phyloP scores from a whole-genome alignment of 2,329 filamentous ascomycete species.

The Beauveria australis region DNA sequence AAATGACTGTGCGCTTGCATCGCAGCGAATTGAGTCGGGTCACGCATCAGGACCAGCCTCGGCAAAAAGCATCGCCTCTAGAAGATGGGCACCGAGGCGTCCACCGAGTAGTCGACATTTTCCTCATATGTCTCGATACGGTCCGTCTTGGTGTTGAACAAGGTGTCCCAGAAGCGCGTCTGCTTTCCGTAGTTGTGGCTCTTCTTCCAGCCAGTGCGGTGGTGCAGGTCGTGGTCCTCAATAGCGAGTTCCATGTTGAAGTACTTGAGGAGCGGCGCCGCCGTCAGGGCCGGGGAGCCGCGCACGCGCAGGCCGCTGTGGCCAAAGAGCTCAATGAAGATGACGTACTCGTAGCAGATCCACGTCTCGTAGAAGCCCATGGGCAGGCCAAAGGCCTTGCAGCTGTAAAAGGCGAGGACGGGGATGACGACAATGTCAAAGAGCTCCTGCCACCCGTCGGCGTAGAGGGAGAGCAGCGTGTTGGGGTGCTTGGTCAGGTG shows the following conservation, averaged over 20 bases:
- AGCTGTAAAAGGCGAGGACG: conserved; percentile 26
- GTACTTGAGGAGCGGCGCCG: conserved; percentile 24
- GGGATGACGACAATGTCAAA: conserved; percentile 34
- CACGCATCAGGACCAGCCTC: neutral
- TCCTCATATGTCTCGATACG: conserved; percentile 26
- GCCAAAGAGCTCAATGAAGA: conserved; percentile 29
- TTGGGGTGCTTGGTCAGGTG: conserved; percentile 38
- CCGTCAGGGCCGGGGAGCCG: conserved; percentile 22
- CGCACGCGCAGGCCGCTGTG: conserved; percentile 30
- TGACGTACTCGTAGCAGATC: conserved; percentile 35
- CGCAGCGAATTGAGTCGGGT: neutral
- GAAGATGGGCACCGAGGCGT: conserved; percentile 21
- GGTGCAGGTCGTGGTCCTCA: conserved; percentile 34
- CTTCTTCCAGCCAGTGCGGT: conserved; percentile 28
- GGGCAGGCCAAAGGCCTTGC: conserved; percentile 27
- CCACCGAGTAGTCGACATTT: conserved; percentile 24
- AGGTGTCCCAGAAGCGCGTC: conserved; percentile 27
- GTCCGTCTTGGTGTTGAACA: conserved; percentile 28
- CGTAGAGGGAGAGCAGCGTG: conserved; percentile 31
- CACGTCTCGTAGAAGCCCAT: conserved; percentile 40
- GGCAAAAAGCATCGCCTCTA: neutral
- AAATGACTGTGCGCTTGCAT: too few relatives aligned
- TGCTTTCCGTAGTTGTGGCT: conserved; percentile 32
- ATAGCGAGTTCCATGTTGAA: conserved; percentile 29
- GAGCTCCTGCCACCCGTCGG: conserved; percentile 33